Evolutionary conservation across 352 stramenopile genomes (phyloP), one percentile per base, ranked within the genome.

Genomic region (Globisporangium paddicum): DNA sequence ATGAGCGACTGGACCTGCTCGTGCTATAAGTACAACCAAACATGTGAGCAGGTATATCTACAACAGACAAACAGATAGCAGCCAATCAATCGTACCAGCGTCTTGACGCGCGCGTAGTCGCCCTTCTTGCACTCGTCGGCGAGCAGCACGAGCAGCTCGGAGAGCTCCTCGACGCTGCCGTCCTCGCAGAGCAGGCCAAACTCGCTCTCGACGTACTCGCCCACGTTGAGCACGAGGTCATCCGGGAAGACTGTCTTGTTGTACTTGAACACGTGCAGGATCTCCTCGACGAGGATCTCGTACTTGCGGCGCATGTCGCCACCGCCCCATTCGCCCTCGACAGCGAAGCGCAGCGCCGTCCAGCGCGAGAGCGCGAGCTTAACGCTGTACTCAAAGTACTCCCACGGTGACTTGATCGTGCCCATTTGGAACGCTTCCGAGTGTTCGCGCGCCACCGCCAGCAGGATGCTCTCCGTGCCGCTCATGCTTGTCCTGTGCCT

Each of bases 331-430:
- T 92, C 79, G 61, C 84, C 84, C 53, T 92, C 84, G 19, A 94
- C 70, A 35, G 84, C 84, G 79, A 94, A 92, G 52, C 84, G 82
- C 64, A 94, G 67, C 63, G 84, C 84, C 37, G 84, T 94, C 84
- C 84, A 94, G 21, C 84, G 82, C 7, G 80, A 71, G 53, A 94
- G 52, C 63, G 74, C 74, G 55, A 93, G 63, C 71, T 91, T 93
- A 18, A 89, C 79, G 55, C 76, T 75, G 63, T 91, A 90, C 67
- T 91, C 83, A 57, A 93, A 93, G 60, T 87, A 87, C 45, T 90
- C 81, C 83, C 83, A 93, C 66, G 72, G 83, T 13, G 68, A 84
- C 65, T 88, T 86, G 61, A 86, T 80, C n/a, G 73, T 73, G 50
- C 73, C 72, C 28, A 55, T 71, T 38, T 57, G 50, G 58, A 85